Percentiles rank a stretch among this genome's conserved stretches.
Conservation (phyloP, 1,139 yeast species). For the Candida gigantensis region DNA sequence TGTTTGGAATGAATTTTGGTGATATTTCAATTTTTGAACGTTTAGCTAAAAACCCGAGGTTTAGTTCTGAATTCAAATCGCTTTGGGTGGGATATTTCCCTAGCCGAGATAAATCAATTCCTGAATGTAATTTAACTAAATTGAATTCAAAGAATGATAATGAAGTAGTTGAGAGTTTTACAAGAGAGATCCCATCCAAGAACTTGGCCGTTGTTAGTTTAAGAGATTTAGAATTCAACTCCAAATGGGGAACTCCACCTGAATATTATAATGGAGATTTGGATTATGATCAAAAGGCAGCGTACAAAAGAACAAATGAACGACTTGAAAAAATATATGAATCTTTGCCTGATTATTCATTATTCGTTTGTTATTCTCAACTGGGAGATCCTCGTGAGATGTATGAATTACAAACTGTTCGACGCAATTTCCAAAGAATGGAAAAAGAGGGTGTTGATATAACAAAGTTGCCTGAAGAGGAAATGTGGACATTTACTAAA, state of each 20-base stretch:
- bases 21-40: conserved; percentile 34
- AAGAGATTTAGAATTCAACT: conserved; percentile 56
- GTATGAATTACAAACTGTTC: conserved; percentile 46
- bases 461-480: conserved; percentile 44
- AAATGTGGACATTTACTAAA: conserved; percentile 54
- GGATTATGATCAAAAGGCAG: conserved; percentile 18
- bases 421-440: conserved; percentile 19
- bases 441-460: conserved; percentile 41
- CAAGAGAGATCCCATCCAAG: conserved; percentile 30
- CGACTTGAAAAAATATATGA: conserved; percentile 53
- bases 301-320: conserved; percentile 36
- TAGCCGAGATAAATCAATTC: conserved; percentile 19
- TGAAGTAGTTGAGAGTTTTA: conserved; percentile 49
- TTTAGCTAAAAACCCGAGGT: conserved; percentile 17
- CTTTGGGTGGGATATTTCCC: conserved; percentile 40
- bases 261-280: conserved; percentile 22
- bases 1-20: conserved; percentile 58
- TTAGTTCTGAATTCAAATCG: conserved; percentile 31
- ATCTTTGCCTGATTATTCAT: conserved; percentile 56
- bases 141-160: conserved; percentile 58
- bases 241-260: conserved; percentile 24
- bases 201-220: conserved; percentile 56
- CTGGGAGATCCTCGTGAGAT: conserved; percentile 61
- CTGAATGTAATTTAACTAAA: conserved; percentile 23
- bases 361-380: conserved; percentile 63